A percentile compares a stretch with the other conserved stretches of the same genome.
phyloP scores from a whole-genome alignment of 2,329 filamentous ascomycete species.

The Escovopsis sp. region DNA sequence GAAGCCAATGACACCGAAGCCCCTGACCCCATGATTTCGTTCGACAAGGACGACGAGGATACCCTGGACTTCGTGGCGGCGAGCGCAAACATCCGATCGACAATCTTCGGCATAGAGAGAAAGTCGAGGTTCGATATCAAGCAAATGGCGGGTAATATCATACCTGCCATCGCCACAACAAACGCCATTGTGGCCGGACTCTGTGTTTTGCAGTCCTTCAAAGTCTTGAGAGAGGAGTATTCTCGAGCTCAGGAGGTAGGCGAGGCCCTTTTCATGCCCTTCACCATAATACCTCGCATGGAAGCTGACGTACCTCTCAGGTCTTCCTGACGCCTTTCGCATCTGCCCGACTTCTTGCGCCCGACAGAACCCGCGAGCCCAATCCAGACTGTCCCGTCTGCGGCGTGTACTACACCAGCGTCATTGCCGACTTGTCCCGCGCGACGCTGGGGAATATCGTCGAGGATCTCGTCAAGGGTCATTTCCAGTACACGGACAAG shows the following conservation, averaged over 20 bases:
- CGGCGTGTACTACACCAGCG: constrained; percentile 52
- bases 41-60: constrained; percentile 94
- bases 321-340: constrained; percentile 66
- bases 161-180: constrained; percentile 93
- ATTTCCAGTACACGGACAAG: constrained; percentile 61
- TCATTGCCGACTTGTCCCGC: constrained; percentile 52
- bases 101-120: constrained; percentile 74
- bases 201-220: constrained; percentile 85
- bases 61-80: constrained; percentile 90
- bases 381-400: constrained; percentile 79
- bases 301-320: constrained; percentile 19
- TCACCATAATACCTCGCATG: too few species aligned
- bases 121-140: constrained; percentile 96
- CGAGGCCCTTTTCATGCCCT: not conserved
- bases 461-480: constrained; percentile 51
- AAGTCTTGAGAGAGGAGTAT: constrained; percentile 64
- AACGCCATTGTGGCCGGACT: constrained; percentile 92
- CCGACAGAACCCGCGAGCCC: constrained; percentile 44
- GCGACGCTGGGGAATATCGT: constrained; percentile 72
- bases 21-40: constrained; percentile 55
- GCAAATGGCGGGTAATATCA: constrained; percentile 98
- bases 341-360: constrained; percentile 41
- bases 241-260: constrained; percentile 58
- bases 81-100: constrained; percentile 76
- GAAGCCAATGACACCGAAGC: constrained; percentile 29